Conservation (phyloP, 2,329 filamentous ascomycete species). For the Diaporthe aspalathi region DNA sequence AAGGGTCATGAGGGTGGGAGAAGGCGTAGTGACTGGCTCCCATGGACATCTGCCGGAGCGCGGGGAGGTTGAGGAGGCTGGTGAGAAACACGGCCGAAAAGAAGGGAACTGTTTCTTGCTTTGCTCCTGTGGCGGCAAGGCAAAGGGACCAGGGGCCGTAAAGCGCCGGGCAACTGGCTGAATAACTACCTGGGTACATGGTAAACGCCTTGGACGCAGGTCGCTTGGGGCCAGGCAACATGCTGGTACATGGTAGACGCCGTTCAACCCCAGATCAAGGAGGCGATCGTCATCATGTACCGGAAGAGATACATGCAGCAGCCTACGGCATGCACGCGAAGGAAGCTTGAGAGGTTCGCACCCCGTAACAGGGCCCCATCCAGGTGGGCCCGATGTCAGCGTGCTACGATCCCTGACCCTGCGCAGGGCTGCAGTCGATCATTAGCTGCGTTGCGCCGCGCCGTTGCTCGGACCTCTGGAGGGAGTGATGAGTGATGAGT, state of each 20-base stretch:
- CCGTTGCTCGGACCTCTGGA: slow-evolving; percentile 18
- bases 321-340: slow-evolving; percentile 22
- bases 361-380: not conserved
- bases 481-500: not conserved
- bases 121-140: slow-evolving; percentile 15
- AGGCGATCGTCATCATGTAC: slow-evolving; percentile 25
- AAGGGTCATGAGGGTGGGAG: slow-evolving; percentile 22
- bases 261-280: slow-evolving; percentile 16
- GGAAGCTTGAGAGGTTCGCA: slow-evolving; percentile 28
- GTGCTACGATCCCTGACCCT: slow-evolving; percentile 6
- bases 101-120: slow-evolving; percentile 12
- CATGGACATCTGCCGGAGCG: slow-evolving; percentile 8
- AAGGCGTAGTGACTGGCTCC: not conserved
- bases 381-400: slow-evolving; percentile 23
- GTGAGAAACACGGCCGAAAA: not conserved
- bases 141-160: slow-evolving; percentile 4
- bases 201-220: slow-evolving; percentile 12
- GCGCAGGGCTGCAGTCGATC: slow-evolving; percentile 17
- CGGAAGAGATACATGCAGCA: slow-evolving; percentile 22
- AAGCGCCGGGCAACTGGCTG: not conserved
- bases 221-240: slow-evolving; percentile 20
- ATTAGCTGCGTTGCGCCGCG: slow-evolving; percentile 7
- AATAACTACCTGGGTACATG: not conserved
- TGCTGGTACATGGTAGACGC: slow-evolving; percentile 23
- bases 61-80: not conserved